phyloP scores from a whole-genome alignment of 495 filamentous ascomycete species.

The Niebla homalea region DNA sequence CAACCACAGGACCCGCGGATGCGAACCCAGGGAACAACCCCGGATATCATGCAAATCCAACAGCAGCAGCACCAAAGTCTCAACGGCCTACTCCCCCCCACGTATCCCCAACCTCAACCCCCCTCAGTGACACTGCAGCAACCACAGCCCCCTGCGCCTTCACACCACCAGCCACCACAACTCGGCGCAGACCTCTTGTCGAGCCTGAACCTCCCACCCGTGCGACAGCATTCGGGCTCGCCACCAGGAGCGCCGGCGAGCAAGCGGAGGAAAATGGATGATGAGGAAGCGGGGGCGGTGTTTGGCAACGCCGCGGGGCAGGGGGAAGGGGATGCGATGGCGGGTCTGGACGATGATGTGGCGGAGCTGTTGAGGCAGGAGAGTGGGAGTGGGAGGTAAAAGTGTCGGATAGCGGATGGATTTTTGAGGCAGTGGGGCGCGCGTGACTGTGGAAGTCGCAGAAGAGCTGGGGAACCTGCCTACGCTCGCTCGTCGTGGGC shows the following conservation, averaged over 20 bases:
- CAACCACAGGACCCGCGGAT: not conserved
- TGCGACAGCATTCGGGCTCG: slow-evolving; percentile 23
- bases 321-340: slow-evolving; percentile 39
- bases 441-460: too few relatives aligned
- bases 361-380: slow-evolving; percentile 61
- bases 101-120: slow-evolving; percentile 7
- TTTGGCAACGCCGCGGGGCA: slow-evolving; percentile 33
- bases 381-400: slow-evolving; percentile 17
- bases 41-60: not conserved
- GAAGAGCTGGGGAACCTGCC: too few relatives aligned
- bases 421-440: too few relatives aligned
- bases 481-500: too few relatives aligned
- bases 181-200: slow-evolving; percentile 38
- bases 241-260: slow-evolving; percentile 28
- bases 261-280: slow-evolving; percentile 67
- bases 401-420: not conserved
- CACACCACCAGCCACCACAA: slow-evolving; percentile 23
- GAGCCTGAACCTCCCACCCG: slow-evolving; percentile 29
- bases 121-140: slow-evolving; percentile 6
- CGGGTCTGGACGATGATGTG: slow-evolving; percentile 70
- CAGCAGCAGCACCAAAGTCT: not conserved
- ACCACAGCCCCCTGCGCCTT: not conserved
- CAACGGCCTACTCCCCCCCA: not conserved
- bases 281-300: slow-evolving; percentile 40
- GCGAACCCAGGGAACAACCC: not conserved